Evolutionary conservation across 2,329 filamentous ascomycete species (phyloP).

Genomic region (Albophoma yamanashiensis): DNA sequence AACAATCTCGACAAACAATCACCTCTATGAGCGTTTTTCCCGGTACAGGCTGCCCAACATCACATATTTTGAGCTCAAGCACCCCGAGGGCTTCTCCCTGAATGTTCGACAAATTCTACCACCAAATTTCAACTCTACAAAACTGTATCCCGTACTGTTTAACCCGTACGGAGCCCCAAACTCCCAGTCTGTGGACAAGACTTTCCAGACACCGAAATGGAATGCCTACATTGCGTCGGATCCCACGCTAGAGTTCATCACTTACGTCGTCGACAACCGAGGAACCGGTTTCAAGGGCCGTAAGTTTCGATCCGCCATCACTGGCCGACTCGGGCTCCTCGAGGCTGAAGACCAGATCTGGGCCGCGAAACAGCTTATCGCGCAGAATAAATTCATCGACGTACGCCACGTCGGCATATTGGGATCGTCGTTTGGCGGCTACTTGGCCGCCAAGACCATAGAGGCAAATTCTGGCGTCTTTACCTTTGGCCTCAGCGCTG

Average conservation of each 20-base stretch:
- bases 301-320: constrained; percentile 46
- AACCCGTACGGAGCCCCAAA: constrained; percentile 59
- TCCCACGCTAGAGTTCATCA: constrained; percentile 55
- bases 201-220: constrained; percentile 45
- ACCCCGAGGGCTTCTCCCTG: constrained; percentile 49
- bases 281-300: constrained; percentile 57
- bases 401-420: constrained; percentile 51
- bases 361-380: constrained; percentile 46
- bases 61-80: constrained; percentile 50
- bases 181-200: constrained; percentile 49
- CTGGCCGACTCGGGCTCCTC: constrained; percentile 48
- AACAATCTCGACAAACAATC: constrained; percentile 50
- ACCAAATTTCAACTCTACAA: constrained; percentile 48
- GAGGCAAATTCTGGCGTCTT: constrained; percentile 52
- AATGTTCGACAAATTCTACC: constrained; percentile 58
- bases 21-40: constrained; percentile 41
- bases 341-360: constrained; percentile 59
- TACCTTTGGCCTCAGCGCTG: constrained; percentile 51
- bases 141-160: constrained; percentile 57
- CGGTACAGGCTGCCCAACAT: constrained; percentile 54
- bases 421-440: constrained; percentile 61
- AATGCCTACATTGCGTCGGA: constrained; percentile 55
- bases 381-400: constrained; percentile 43
- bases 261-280: constrained; percentile 58
- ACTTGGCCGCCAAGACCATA: constrained; percentile 54